Evolutionary conservation across 116 monocot genomes (phyloP), one percentile per base, ranked within the genome.

Genomic region (Phalaenopsis hybrid): DNA sequence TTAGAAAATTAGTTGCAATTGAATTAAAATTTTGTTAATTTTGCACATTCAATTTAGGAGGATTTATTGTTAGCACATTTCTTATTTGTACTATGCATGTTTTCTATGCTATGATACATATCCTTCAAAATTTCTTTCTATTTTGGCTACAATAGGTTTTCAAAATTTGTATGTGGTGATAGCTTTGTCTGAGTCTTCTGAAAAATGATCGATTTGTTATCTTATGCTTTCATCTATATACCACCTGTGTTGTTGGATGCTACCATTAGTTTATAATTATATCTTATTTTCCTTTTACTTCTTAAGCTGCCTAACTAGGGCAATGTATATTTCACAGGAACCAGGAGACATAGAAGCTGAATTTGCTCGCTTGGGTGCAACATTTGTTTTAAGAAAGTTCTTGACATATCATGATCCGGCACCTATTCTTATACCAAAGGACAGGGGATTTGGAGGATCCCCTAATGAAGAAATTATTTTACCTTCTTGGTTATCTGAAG

Each of bases 401-500:
- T 67, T 83, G 3, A 70, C 83, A 4, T 50, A 59, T 79, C 83
- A 69, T 25, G 55, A 78, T 6, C 88, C 88, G 9, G 61, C 58
- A 2, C 79, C 83, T 45, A 4, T 59, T 20, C 15, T 81, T 33
- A 16, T 84, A 1, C 78, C 65, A 0, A 59, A 84, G 50, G 82
- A 77, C 20, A 17, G 51, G 12, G 68, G 57, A 34, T 83, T 83
- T 21, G 43, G 34, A 5, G 75, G 33, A 18, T 59, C 74, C 34
- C n/a, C 81, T 8, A 33, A 79, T 6, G 46, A 75, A 11, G 55
- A 83, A 33, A 25, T 79, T 1, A 37, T 73, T 2, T 75, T 87
- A 46, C 89, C 89, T 6, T 43, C 82, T 37, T 86, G 89, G 77
- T 72, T 89, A 6, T 75, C 87, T 0, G 83, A 89, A 70, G 89